Percentiles rank a stretch among this genome's conserved stretches.
phyloP scores from a whole-genome alignment of 805 yeast species.

The Metschnikowia proteae region DNA sequence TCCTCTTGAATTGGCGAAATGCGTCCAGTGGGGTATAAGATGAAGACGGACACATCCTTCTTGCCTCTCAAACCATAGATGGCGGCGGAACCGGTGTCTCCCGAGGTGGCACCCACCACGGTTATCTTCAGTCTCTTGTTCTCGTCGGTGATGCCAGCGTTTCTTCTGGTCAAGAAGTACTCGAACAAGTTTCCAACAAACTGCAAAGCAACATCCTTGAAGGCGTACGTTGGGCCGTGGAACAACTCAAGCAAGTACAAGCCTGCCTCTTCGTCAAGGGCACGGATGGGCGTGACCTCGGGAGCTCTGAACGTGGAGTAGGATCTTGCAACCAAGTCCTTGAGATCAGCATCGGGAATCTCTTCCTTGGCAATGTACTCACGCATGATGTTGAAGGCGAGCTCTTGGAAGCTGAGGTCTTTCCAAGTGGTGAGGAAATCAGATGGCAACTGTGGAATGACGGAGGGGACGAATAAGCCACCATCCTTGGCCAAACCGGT shows the following conservation, averaged over 20 bases:
- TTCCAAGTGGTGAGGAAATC: conserved; percentile 66
- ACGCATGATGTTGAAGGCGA: conserved; percentile 84
- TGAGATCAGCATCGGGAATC: conserved; percentile 67
- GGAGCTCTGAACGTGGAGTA: conserved; percentile 87
- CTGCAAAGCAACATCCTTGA: conserved; percentile 97
- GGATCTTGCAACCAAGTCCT: conserved; percentile 58
- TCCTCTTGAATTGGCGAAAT: conserved; percentile 97
- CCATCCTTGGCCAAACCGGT: conserved; percentile 96
- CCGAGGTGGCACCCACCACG: conserved; percentile 98
- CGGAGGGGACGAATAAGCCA: conserved; percentile 87
- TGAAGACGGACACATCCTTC: conserved; percentile 96
- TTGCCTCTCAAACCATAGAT: conserved; percentile 96
- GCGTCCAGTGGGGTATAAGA: conserved; percentile 94
- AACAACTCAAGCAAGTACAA: conserved; percentile 84
- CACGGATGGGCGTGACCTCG: conserved; percentile 82
- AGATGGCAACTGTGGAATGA: conserved; percentile 62
- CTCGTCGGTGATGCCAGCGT: conserved; percentile 45
- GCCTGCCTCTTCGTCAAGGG: conserved; percentile 54
- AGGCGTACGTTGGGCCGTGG: conserved; percentile 99
- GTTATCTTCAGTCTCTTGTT: conserved; percentile 76
- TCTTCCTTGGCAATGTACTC: conserved; percentile 70
- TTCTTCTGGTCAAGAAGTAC: conserved; percentile 77
- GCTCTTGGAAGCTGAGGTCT: conserved; percentile 71
- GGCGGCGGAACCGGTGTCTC: conserved; percentile 99
- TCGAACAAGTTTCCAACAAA: conserved; percentile 97